A percentile compares a stretch with the other conserved stretches of the same genome.
These are phyloP conservation scores for Pinus taeda DNA, from an alignment of 75 land plant genomes.

Conservation along the genomic window DNA sequence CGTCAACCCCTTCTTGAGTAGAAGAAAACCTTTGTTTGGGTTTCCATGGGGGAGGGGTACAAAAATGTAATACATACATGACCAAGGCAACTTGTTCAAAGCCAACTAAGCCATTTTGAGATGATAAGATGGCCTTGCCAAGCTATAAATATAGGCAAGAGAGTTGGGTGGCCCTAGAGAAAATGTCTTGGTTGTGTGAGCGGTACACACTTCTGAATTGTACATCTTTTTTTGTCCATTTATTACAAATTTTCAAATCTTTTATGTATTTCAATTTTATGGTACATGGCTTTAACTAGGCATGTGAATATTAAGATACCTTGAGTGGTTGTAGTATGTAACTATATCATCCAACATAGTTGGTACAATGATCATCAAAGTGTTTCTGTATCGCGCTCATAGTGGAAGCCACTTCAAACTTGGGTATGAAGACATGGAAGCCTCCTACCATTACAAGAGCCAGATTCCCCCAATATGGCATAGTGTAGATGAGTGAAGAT, in stretches of 20 bases:
- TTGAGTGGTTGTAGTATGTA: slow-evolving; percentile 2
- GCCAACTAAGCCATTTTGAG: too few relatives aligned
- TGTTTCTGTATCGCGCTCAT: slow-evolving; percentile 45
- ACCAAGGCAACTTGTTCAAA: too few relatives aligned
- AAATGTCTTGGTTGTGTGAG: background rate
- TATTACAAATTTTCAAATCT: background rate
- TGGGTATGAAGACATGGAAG: slow-evolving; percentile 57
- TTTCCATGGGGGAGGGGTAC: too few relatives aligned
- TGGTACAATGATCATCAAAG: slow-evolving; percentile 78
- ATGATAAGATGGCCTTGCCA: too few relatives aligned
- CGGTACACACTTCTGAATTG: background rate
- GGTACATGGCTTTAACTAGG: background rate
- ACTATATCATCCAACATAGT: slow-evolving; percentile 79
- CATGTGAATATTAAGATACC: background rate
- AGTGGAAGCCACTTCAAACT: slow-evolving; percentile 61
- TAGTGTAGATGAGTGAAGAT: slow-evolving; percentile 87
- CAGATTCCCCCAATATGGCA: slow-evolving; percentile 97
- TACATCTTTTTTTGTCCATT: background rate
- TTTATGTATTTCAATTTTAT: background rate
- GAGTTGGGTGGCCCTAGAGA: too few relatives aligned
- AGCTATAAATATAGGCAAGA: too few relatives aligned
- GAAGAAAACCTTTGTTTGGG: too few relatives aligned
- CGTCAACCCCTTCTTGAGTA: too few relatives aligned
- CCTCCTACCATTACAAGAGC: too few relatives aligned
- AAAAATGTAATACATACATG: too few relatives aligned